A percentile compares a stretch with the other conserved stretches of the same genome.
phyloP scores from a whole-genome alignment of 192 early-diverging fungal genomes.

The Podila minutissima region DNA sequence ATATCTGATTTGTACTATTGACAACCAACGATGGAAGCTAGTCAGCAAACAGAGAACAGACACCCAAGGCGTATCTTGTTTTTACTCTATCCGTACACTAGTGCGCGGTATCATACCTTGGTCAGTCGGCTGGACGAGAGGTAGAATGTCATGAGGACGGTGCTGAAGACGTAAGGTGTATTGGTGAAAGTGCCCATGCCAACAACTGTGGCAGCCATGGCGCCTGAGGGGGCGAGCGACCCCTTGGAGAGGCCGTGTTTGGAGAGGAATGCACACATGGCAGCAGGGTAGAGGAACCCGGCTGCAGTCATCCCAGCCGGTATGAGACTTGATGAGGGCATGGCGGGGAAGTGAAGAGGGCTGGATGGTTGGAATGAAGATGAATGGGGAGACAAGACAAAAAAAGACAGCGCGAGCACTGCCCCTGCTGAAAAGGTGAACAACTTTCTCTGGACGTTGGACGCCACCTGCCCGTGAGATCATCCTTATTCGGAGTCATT shows the following conservation, averaged over 20 bases:
- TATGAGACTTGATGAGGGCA: background rate
- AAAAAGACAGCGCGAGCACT: too few relatives aligned
- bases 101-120: conserved; percentile 49
- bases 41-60: background rate
- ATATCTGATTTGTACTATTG: conserved; percentile 47
- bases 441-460: too few relatives aligned
- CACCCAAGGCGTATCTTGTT: too few relatives aligned
- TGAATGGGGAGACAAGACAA: too few relatives aligned
- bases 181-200: conserved; percentile 81
- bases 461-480: too few relatives aligned
- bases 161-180: conserved; percentile 68
- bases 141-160: conserved; percentile 80
- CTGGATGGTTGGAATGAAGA: too few relatives aligned
- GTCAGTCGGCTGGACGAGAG: conserved; percentile 68
- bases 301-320: conserved; percentile 5
- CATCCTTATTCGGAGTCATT: too few relatives aligned
- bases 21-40: background rate
- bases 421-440: too few relatives aligned
- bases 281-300: conserved; percentile 57
- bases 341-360: background rate
- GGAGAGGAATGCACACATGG: conserved; percentile 59
- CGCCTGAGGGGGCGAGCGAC: conserved; percentile 77
- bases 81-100: too few relatives aligned
- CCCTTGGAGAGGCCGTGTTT: conserved; percentile 70
- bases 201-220: conserved; percentile 74